Percentiles rank a stretch among this genome's conserved stretches.
phyloP scores from a whole-genome alignment of 176 grass and related monocot genomes.

The Aegilops bicornis region DNA sequence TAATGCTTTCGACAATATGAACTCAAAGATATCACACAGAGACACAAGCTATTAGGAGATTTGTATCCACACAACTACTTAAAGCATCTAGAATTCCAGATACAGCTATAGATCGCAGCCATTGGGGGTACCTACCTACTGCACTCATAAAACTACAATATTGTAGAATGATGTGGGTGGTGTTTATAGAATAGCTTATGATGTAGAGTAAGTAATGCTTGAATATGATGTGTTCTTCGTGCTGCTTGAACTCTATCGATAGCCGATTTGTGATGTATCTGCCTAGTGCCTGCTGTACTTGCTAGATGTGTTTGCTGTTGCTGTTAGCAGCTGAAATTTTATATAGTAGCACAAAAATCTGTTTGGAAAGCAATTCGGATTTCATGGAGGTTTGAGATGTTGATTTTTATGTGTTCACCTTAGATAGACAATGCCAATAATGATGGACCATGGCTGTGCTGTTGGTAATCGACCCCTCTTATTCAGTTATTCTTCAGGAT shows the following conservation, averaged over 20 bases:
- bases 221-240: background rate
- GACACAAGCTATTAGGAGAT: background rate
- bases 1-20: background rate
- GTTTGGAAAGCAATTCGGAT: background rate
- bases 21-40: background rate
- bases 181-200: background rate
- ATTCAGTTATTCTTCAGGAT: background rate
- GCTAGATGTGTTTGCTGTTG: background rate
- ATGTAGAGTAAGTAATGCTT: too few species aligned
- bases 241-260: background rate
- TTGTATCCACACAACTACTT: background rate
- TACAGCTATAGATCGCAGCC: background rate
- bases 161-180: background rate
- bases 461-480: background rate
- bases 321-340: background rate
- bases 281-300: background rate
- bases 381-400: background rate
- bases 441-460: constrained; percentile 2
- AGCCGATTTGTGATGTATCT: background rate
- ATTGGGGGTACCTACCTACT: background rate
- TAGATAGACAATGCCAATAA: background rate
- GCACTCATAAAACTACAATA: background rate
- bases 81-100: background rate
- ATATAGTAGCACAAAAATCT: background rate
- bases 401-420: background rate